Evolutionary conservation across 768 basidiomycete genomes (phyloP), one percentile per base, ranked within the genome.

Genomic region (Leccinum arenicola): DNA sequence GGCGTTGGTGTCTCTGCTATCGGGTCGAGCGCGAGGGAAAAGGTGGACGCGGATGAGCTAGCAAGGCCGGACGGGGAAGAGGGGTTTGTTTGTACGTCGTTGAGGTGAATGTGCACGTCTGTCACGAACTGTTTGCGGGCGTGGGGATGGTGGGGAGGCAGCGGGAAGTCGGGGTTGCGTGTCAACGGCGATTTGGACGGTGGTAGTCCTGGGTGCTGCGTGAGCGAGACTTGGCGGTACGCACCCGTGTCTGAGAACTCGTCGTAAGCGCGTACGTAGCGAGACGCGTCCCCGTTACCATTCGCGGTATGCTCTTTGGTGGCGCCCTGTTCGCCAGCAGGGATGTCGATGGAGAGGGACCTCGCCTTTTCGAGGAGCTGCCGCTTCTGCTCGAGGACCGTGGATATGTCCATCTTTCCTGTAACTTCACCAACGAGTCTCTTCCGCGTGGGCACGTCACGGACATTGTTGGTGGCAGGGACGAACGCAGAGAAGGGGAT

Each of bases 41-140:
- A 81, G 11, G 81, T 74, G 1, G 81, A 81, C 7, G 75, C 70
- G 4, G 84, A 80, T 1, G 83, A 75, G 36, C 69, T 69, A 17
- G 61, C 33, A 25, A 61, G 64, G 71, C 45, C 76, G 66, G 68
- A 12, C 9, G 65, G 51, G n/a, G 58, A 61, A 0, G 58, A 29
- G 5, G 55, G 63, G 14, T 63, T 54, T 1, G 65, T 48, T 40
- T 63, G 62, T n/a, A 67, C 60, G 61, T 73, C 73, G 35, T 73
- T 69, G 25, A 76, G 54, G 50, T 73, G 73, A 7, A 74, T 56
- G 19, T 76, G 77, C 3, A 81, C 83, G 63, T 88, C 86, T 11
- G 84, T 58, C 4, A 89, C 72, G 17, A 90, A 92, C 19, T 84
- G 78, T 69, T 91, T 92, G 35, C 90, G 83, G 0, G 87, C 90